A percentile compares a stretch with the other conserved stretches of the same genome.
Conservation (phyloP, 805 yeast species). For the Myxozyma monticola region DNA sequence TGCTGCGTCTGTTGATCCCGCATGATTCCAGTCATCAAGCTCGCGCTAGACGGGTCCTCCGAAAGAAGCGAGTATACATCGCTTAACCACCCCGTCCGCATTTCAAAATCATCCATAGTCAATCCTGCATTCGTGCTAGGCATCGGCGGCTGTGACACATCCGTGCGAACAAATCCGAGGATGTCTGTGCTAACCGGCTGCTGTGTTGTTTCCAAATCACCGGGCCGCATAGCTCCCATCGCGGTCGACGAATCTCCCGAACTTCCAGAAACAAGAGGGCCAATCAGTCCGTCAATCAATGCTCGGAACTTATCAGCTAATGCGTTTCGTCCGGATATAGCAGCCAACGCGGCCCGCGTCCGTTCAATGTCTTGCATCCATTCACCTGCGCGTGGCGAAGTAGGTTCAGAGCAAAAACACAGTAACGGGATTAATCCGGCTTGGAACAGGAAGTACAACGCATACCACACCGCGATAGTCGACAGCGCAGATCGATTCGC, state of each 20-base stretch:
- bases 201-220: background rate
- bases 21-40: slow-evolving; percentile 18
- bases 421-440: slow-evolving; percentile 61
- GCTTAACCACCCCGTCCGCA: slow-evolving; percentile 29
- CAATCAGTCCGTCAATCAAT: slow-evolving; percentile 47
- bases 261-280: slow-evolving; percentile 12
- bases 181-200: background rate
- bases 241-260: background rate
- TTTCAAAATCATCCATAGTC: slow-evolving; percentile 21
- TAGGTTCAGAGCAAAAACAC: slow-evolving; percentile 53
- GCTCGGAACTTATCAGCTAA: slow-evolving; percentile 49
- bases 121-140: background rate
- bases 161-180: background rate
- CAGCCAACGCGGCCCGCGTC: slow-evolving; percentile 44
- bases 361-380: slow-evolving; percentile 50
- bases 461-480: slow-evolving; percentile 61
- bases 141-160: background rate
- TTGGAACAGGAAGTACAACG: slow-evolving; percentile 62
- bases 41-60: slow-evolving; percentile 24
- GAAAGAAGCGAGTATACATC: slow-evolving; percentile 29
- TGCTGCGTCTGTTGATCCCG: slow-evolving; percentile 4
- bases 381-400: slow-evolving; percentile 45
- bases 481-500: slow-evolving; percentile 39
- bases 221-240: background rate
- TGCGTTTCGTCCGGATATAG: slow-evolving; percentile 46